These are phyloP conservation scores for Barnettozyma wickerhamii DNA, from an alignment of 805 yeast genomes.

Conservation along the genomic window DNA sequence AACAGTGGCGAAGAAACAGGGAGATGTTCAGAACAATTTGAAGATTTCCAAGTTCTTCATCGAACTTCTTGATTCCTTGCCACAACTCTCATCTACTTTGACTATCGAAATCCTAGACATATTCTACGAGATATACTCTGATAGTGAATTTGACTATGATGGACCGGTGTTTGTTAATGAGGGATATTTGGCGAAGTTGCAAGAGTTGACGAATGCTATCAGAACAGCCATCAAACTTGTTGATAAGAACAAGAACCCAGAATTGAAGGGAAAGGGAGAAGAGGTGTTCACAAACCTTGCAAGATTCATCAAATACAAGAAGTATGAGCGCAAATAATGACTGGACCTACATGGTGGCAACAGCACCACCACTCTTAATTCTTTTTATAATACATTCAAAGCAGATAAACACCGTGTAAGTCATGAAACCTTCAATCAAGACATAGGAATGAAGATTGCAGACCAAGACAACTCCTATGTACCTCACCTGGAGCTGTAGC, in stretches of 20 bases:
- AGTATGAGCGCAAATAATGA: slow-evolving; percentile 31
- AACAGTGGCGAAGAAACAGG: slow-evolving; percentile 42
- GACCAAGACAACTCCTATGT: neutral
- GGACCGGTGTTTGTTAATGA: slow-evolving; percentile 57
- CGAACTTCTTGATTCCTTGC: slow-evolving; percentile 25
- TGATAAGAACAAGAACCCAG: slow-evolving; percentile 57
- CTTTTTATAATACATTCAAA: neutral
- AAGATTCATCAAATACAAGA: slow-evolving; percentile 76
- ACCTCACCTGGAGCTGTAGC: too few species aligned
- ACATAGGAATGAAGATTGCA: neutral
- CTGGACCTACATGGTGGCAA: too few species aligned
- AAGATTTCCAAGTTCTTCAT: slow-evolving; percentile 43
- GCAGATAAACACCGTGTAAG: neutral
- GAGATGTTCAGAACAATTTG: slow-evolving; percentile 39
- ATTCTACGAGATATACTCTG: slow-evolving; percentile 77
- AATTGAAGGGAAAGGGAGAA: slow-evolving; percentile 57
- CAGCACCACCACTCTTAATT: neutral
- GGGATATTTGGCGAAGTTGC: slow-evolving; percentile 40
- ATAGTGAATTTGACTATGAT: slow-evolving; percentile 64
- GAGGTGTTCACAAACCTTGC: slow-evolving; percentile 64
- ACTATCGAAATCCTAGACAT: slow-evolving; percentile 59
- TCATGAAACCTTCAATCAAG: neutral
- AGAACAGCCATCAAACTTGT: slow-evolving; percentile 54
- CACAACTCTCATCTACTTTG: slow-evolving; percentile 33
- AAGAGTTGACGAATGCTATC: slow-evolving; percentile 41